Evolutionary conservation across 1,284 basidiomycete genomes (phyloP).

Genomic region (Cutaneotrichosporon spelunceum): DNA sequence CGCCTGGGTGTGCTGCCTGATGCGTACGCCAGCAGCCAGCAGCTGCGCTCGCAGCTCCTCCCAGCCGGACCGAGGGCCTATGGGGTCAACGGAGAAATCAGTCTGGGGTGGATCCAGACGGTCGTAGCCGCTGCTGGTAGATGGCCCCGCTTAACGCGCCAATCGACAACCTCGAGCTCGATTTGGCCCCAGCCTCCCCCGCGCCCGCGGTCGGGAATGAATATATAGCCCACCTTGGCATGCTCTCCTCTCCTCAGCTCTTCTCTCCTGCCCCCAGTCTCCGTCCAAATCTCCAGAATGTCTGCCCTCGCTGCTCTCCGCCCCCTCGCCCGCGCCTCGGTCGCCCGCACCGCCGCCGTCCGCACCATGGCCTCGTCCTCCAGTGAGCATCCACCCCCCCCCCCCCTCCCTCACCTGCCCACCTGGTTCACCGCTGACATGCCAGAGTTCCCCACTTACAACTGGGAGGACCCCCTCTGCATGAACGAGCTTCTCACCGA

Average conservation of each 20-base stretch:
- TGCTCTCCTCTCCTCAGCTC: not conserved
- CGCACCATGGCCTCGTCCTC: conserved; percentile 23
- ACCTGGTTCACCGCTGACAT: not conserved
- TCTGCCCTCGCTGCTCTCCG: conserved; percentile 12
- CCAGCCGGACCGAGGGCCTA: not conserved
- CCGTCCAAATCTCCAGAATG: not conserved
- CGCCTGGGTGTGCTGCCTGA: not conserved
- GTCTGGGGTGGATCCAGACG: too few species aligned
- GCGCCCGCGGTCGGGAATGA: not conserved
- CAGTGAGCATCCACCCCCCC: conserved; percentile 21
- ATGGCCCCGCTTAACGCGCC: conserved; percentile 4
- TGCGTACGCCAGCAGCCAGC: too few species aligned
- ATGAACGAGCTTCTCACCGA: conserved; percentile 76
- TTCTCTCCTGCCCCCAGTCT: not conserved
- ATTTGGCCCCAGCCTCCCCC: too few species aligned
- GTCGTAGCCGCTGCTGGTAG: not conserved
- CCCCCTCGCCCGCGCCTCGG: conserved; percentile 12
- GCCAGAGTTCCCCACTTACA: conserved; percentile 57
- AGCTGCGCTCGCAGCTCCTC: too few species aligned
- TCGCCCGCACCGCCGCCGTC: conserved; percentile 11
- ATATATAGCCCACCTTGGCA: not conserved
- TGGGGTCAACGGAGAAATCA: too few species aligned
- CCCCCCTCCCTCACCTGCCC: too few species aligned
- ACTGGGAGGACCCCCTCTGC: conserved; percentile 78
- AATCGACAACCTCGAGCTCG: too few species aligned